phyloP scores from a whole-genome alignment of 257 asterid genomes.

The Fraxinus excelsior region DNA sequence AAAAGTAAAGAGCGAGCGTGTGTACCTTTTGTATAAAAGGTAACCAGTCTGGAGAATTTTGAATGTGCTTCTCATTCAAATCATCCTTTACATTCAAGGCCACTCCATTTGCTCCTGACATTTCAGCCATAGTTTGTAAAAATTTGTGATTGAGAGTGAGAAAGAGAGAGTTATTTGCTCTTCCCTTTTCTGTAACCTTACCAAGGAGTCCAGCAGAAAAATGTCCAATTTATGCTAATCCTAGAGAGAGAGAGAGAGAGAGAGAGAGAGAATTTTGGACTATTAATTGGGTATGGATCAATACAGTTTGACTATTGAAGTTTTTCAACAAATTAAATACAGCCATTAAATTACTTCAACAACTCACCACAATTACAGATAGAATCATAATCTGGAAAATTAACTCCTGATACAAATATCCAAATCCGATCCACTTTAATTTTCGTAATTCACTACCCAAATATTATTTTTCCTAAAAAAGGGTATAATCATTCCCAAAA shows the following conservation, averaged over 20 bases:
- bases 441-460: not conserved
- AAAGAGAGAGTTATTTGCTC: not conserved
- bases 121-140: constrained; percentile 14
- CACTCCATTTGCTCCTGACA: not conserved
- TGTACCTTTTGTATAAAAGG: not conserved
- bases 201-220: no score
- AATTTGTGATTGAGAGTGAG: not conserved
- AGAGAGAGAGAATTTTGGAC: not conserved
- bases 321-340: no score
- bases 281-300: no score
- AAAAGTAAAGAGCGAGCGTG: no score
- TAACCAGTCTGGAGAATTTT: not conserved
- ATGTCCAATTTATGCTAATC: not conserved
- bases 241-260: not conserved
- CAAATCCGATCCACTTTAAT: not conserved
- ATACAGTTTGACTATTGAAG: not conserved
- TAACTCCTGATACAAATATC: no score
- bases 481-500: no score
- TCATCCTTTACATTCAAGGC: not conserved
- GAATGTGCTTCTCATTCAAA: not conserved
- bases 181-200: not conserved
- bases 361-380: no score
- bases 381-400: no score
- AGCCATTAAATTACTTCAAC: no score
- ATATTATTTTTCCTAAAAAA: not conserved